These are phyloP conservation scores for Blastobotrys apis DNA, from an alignment of 1,139 yeast species.

Conservation along the genomic window DNA sequence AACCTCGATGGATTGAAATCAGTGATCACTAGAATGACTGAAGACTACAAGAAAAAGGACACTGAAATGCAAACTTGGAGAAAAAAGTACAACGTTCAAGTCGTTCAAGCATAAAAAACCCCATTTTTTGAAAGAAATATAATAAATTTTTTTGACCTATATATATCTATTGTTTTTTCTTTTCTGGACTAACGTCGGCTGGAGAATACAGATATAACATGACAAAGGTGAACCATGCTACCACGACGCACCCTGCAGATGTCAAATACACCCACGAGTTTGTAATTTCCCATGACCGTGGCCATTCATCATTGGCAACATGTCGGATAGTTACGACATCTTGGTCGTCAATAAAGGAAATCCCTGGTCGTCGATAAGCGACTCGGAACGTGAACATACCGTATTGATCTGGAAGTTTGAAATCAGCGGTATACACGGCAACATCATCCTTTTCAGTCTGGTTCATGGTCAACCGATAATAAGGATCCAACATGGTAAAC, in stretches of 20 bases:
- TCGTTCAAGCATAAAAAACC: conserved; percentile 30
- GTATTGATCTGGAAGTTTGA: conserved; percentile 88
- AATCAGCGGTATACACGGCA: conserved; percentile 49
- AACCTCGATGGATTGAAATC: conserved; percentile 46
- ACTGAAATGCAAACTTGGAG: conserved; percentile 39
- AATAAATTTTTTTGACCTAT: background rate
- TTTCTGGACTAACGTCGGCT: conserved; percentile 12
- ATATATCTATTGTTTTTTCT: conserved; percentile 16
- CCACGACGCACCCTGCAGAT: conserved; percentile 63
- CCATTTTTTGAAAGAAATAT: background rate
- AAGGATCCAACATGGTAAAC: conserved; percentile 90
- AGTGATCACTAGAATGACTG: conserved; percentile 34
- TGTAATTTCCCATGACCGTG: conserved; percentile 87
- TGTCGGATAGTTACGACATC: conserved; percentile 84
- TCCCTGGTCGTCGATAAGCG: conserved; percentile 78
- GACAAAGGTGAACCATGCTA: conserved; percentile 73
- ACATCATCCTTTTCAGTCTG: conserved; percentile 15
- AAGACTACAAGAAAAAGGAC: conserved; percentile 37
- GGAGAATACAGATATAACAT: conserved; percentile 52
- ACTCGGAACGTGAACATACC: conserved; percentile 89
- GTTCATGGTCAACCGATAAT: conserved; percentile 62
- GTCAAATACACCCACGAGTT: conserved; percentile 89
- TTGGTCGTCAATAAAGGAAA: conserved; percentile 59
- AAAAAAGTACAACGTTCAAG: conserved; percentile 41
- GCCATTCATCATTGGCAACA: conserved; percentile 92